phyloP scores from a whole-genome alignment of 2,329 filamentous ascomycete genomes.

The Meredithiella fracta region DNA sequence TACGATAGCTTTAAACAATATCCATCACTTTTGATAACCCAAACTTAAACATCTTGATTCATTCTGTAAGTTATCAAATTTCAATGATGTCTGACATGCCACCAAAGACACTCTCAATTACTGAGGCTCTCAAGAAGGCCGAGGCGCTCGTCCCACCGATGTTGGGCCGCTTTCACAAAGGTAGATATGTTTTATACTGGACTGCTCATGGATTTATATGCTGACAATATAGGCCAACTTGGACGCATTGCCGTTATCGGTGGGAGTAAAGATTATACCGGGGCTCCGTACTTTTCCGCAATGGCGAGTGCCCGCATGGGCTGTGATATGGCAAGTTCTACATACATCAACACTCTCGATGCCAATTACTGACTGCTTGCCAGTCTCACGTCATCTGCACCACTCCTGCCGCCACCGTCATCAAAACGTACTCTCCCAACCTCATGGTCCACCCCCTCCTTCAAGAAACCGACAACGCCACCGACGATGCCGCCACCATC shows the following conservation, averaged over 20 bases:
- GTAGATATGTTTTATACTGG: conserved; percentile 29
- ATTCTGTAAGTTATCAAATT: not conserved
- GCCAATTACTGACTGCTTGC: not conserved
- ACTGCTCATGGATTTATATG: not conserved
- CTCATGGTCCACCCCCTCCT: conserved; percentile 97
- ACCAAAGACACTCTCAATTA: conserved; percentile 52
- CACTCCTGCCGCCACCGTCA: conserved; percentile 66
- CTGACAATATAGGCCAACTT: conserved; percentile 53
- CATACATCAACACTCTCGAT: not conserved
- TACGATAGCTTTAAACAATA: no score
- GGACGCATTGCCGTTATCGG: conserved; percentile 88
- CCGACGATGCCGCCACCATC: conserved; percentile 30
- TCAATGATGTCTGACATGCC: conserved; percentile 9
- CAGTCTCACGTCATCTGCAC: conserved; percentile 94
- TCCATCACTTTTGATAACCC: no score
- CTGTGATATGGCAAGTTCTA: conserved; percentile 62
- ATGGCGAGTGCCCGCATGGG: conserved; percentile 88
- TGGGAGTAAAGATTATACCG: conserved; percentile 89
- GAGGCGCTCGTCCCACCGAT: conserved; percentile 86
- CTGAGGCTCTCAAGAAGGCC: conserved; percentile 61
- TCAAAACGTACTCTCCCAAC: conserved; percentile 96
- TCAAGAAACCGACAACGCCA: conserved; percentile 42
- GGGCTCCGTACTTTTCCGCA: conserved; percentile 92
- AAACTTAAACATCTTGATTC: no score
- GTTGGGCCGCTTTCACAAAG: conserved; percentile 93